Conservation (phyloP, 345 rosid species). For the Corymbia maculata region DNA sequence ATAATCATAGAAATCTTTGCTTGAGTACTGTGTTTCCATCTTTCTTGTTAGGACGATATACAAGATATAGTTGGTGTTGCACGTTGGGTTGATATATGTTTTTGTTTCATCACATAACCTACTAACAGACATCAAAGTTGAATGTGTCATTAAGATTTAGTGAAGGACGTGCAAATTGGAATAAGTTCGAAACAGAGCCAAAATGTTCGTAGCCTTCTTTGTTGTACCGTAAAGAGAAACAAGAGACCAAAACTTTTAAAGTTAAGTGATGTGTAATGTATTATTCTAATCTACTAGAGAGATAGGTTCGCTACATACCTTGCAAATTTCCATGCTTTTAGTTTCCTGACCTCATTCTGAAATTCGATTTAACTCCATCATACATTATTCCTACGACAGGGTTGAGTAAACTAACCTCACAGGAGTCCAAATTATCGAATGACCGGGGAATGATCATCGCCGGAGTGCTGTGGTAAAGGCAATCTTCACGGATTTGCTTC, state of each 20-base stretch:
- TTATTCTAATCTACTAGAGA: neutral
- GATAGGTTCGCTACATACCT: neutral
- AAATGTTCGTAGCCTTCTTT: neutral
- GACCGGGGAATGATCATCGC: constrained; percentile 40
- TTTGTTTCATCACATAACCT: neutral
- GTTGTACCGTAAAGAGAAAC: neutral
- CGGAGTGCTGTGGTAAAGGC: constrained; percentile 52
- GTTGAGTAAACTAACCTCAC: constrained; percentile 36
- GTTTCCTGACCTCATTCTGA: neutral
- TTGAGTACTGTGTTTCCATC: neutral
- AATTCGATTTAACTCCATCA: neutral
- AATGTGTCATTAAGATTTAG: neutral
- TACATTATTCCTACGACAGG: neutral
- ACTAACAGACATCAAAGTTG: neutral
- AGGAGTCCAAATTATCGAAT: constrained; percentile 38
- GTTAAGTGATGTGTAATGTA: neutral
- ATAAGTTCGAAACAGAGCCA: neutral
- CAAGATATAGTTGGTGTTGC: neutral
- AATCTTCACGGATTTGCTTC: constrained; percentile 31
- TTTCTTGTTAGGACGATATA: neutral
- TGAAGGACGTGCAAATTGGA: neutral
- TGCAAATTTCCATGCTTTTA: neutral
- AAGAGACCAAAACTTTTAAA: too few relatives aligned
- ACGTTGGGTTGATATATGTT: neutral
- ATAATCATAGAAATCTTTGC: neutral